Conservation (phyloP, 73 alveolate genomes). For the Blepharisma stoltei region DNA sequence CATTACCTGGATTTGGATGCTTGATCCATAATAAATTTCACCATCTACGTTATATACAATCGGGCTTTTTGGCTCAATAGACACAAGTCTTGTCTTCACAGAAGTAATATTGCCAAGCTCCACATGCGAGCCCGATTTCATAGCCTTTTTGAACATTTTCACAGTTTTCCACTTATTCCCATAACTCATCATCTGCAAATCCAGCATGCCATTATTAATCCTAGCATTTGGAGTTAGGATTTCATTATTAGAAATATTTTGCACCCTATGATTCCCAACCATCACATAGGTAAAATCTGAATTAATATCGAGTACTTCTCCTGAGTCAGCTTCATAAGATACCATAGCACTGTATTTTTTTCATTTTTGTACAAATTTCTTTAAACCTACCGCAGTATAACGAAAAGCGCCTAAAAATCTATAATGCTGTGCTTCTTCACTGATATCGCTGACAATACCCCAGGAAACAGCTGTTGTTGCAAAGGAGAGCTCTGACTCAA, state of each 20-base stretch:
- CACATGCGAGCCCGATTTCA: neutral
- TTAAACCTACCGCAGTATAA: conserved; percentile 7
- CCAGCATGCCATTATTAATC: neutral
- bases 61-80: neutral
- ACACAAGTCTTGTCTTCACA: neutral
- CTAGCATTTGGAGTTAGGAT: conserved; percentile 14
- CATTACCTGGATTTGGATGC: neutral
- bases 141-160: neutral
- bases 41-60: conserved; percentile 14
- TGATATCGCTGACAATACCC: conserved; percentile 20
- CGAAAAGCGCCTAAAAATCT: conserved; percentile 18
- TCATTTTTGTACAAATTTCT: conserved; percentile 4
- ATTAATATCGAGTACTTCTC: neutral
- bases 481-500: neutral
- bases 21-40: neutral
- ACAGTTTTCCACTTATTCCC: conserved; percentile 16
- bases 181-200: neutral
- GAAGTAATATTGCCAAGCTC: neutral
- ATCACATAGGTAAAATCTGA: neutral
- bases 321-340: conserved; percentile 4
- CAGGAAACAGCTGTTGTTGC: conserved; percentile 27
- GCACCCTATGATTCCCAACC: conserved; percentile 5
- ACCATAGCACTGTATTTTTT: conserved; percentile 1
- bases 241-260: neutral
- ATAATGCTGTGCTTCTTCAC: conserved; percentile 12